Evolutionary conservation across 108 stramenopile genomes (phyloP), one percentile per base, ranked within the genome.

Genomic region (Cyclotella kingstonii): DNA sequence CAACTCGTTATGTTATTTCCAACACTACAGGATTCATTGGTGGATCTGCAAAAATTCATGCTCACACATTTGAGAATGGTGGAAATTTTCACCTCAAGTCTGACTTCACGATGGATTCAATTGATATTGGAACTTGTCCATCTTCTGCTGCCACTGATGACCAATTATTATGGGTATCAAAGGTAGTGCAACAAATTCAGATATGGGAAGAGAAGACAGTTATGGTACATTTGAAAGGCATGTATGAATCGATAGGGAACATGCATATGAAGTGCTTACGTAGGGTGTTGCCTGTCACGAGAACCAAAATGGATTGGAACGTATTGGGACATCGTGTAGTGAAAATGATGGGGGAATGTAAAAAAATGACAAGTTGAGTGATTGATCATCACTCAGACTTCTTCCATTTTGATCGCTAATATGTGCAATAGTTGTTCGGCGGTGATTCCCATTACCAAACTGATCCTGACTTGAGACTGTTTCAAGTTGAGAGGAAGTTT

Each of bases 241-340:
- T 85, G 73, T 83, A 86, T 33, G 68, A 74, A 6, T 55, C 41
- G n/a, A 69, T 81, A 56, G 57, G 34, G 40, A 36, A 68, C 5
- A 57, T 40, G 8, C 66, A 76, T 25, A 51, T 91, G 29, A 79
- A 83, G 63, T 54, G 77, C 23, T 78, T 94, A 54, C 81, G 93
- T 9, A 65, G 90, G 19, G 84, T 91, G 48, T 69, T 91, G 76
- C 93, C 93, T 10, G 66, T 94, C 56, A 87, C 87, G 6, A 76
- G 81, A 49, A 85, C 84, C 14, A 86, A 84, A 75, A 90, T 94
- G 93, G 86, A 89, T 6, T 94, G 93, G 93, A 86, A 90, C 61
- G 75, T 85, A 12, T 41, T 71, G 39, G 79, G 81, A 4, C 87
- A 88, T 60, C 77, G 82, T 22, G 61, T 81, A 22, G 78, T 81